phyloP scores from a whole-genome alignment of 768 basidiomycete species.

The Butyriboletus loyo region DNA sequence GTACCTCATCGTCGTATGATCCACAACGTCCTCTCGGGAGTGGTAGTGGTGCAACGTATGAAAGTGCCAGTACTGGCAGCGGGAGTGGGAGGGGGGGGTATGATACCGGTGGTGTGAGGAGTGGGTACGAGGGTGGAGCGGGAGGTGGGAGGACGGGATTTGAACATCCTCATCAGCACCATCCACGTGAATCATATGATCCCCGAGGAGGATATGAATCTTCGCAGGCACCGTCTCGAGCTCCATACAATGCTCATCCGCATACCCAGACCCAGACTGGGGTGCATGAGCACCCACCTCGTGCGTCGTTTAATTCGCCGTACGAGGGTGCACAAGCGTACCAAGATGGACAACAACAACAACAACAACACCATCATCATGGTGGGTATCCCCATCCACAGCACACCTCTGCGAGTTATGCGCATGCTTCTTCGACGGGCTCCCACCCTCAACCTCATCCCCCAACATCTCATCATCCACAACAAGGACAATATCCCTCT shows the following conservation, averaged over 20 bases:
- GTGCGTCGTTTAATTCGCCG: conserved; percentile 17
- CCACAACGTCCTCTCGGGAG: conserved; percentile 16
- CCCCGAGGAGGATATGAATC: conserved; percentile 24
- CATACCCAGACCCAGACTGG: conserved; percentile 19
- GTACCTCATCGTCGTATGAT: conserved; percentile 18
- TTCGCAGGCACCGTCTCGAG: conserved; percentile 21
- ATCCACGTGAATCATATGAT: conserved; percentile 26
- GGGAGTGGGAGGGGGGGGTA: conserved; percentile 21
- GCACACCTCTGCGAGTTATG: conserved; percentile 16
- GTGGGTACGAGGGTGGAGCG: conserved; percentile 20
- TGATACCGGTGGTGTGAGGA: conserved; percentile 13
- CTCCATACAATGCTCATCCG: conserved; percentile 15
- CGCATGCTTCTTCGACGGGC: conserved; percentile 18
- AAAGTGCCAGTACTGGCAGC: conserved; percentile 9
- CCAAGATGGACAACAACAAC: conserved; percentile 23
- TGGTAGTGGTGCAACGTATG: conserved; percentile 11
- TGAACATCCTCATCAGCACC: conserved; percentile 28
- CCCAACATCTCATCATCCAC: conserved; percentile 19
- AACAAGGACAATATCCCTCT: conserved; percentile 26
- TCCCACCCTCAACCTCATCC: conserved; percentile 23
- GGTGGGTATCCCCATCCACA: conserved; percentile 21
- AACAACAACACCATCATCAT: conserved; percentile 18
- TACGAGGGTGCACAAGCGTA: conserved; percentile 29
- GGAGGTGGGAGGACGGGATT: conserved; percentile 16
- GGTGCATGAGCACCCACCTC: conserved; percentile 16